phyloP scores from a whole-genome alignment of 176 grass and related monocot species.

The Lolium multiflorum region DNA sequence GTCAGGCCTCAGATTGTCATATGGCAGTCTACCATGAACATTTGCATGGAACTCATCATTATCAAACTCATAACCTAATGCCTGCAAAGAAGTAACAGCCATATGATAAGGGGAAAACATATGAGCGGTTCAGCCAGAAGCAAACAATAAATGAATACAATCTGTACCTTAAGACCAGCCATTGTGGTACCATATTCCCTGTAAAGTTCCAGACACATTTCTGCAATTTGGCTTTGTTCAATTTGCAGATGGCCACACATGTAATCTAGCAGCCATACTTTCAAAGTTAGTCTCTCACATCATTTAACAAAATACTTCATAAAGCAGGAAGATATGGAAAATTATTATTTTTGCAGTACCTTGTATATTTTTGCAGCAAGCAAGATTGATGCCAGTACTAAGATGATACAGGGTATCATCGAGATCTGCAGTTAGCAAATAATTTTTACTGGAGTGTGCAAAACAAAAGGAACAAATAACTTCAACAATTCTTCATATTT shows the following conservation, averaged over 20 bases:
- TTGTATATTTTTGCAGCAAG: slow-evolving; percentile 78
- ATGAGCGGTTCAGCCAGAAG: neutral
- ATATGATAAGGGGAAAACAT: neutral
- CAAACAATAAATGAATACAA: neutral
- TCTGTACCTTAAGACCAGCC: slow-evolving; percentile 72
- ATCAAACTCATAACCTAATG: slow-evolving; percentile 64
- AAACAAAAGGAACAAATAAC: neutral
- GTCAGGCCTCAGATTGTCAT: slow-evolving; percentile 65
- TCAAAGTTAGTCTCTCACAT: slow-evolving; percentile 12
- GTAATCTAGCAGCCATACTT: slow-evolving; percentile 56
- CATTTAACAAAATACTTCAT: slow-evolving; percentile 18
- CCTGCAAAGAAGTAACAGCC: slow-evolving; percentile 33
- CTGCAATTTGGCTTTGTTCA: slow-evolving; percentile 63
- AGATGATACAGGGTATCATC: slow-evolving; percentile 81
- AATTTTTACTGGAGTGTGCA: neutral
- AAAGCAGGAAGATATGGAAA: slow-evolving; percentile 5
- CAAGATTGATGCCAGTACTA: slow-evolving; percentile 64
- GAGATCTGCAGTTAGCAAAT: slow-evolving; percentile 56
- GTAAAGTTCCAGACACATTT: slow-evolving; percentile 73
- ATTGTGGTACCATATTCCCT: slow-evolving; percentile 85
- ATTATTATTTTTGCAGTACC: slow-evolving; percentile 35
- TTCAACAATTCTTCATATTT: neutral
- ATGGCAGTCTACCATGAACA: slow-evolving; percentile 80
- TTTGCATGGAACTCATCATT: slow-evolving; percentile 70
- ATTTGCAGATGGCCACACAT: slow-evolving; percentile 71